Percentiles rank a stretch among this genome's conserved stretches.
These are phyloP conservation scores for Hyphopichia pseudoburtonii DNA, from an alignment of 1,139 yeast species.

Conservation along the genomic window DNA sequence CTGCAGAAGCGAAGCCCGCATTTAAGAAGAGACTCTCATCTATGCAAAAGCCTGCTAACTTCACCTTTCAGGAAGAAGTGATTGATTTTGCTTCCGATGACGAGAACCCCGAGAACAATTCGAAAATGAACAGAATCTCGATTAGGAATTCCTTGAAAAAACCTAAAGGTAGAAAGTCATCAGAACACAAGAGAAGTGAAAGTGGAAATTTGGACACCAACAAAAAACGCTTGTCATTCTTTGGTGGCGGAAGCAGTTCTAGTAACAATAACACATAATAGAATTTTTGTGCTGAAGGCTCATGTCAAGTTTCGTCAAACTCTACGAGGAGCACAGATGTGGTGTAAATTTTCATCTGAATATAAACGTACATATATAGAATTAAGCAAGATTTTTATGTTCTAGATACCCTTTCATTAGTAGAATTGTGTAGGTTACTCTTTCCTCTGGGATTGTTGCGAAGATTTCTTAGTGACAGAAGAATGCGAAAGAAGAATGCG, in stretches of 20 bases:
- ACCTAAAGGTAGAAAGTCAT: constrained; percentile 29
- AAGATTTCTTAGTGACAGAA: constrained; percentile 3
- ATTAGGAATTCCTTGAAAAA: constrained; percentile 42
- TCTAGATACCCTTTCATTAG: no score
- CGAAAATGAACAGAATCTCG: constrained; percentile 42
- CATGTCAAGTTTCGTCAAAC: no score
- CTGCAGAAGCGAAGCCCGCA: constrained; percentile 19
- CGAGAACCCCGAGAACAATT: constrained; percentile 40
- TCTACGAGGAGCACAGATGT: no score
- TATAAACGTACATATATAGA: no score
- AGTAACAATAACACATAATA: background rate
- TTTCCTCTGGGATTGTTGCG: no score
- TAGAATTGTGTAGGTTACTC: no score
- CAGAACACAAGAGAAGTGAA: constrained; percentile 37
- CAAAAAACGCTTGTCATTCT: constrained; percentile 32
- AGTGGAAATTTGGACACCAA: constrained; percentile 23
- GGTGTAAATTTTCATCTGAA: no score
- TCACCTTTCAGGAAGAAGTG: constrained; percentile 44
- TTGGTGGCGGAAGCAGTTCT: constrained; percentile 16
- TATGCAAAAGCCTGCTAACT: constrained; percentile 30
- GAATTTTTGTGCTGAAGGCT: no score
- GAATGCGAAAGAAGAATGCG: background rate
- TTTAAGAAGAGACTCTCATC: constrained; percentile 36
- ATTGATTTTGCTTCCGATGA: constrained; percentile 52
- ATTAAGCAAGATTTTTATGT: no score